A percentile compares a stretch with the other conserved stretches of the same genome.
Conservation (phyloP, 345 rosid genomes). For the rapeseed (Brassica napus) region DNA sequence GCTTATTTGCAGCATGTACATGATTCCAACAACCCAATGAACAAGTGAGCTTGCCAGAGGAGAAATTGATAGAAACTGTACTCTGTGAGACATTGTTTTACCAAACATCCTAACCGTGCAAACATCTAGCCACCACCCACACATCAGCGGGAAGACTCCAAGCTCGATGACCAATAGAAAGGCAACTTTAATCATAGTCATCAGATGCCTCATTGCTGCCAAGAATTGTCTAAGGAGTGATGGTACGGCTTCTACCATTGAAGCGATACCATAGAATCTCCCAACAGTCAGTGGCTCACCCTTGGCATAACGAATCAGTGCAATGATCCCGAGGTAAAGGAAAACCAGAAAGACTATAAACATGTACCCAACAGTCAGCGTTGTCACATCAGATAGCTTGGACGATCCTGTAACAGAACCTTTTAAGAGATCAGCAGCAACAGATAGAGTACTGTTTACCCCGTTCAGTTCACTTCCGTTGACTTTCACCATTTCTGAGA, state of each 20-base stretch:
- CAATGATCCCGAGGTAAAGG: slow-evolving; percentile 78
- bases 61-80: slow-evolving; percentile 79
- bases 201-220: slow-evolving; percentile 97
- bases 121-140: slow-evolving; percentile 99
- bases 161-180: slow-evolving; percentile 97
- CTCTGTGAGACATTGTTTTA: slow-evolving; percentile 88
- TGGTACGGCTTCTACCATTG: slow-evolving; percentile 85
- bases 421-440: slow-evolving; percentile 64
- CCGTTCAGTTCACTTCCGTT: slow-evolving; percentile 63
- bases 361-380: slow-evolving; percentile 90
- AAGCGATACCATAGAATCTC: slow-evolving; percentile 83
- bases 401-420: slow-evolving; percentile 65
- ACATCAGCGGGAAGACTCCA: slow-evolving; percentile 99
- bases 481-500: slow-evolving; percentile 60
- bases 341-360: slow-evolving; percentile 70
- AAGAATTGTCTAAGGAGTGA: slow-evolving; percentile 89
- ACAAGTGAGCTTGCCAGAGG: slow-evolving; percentile 95
- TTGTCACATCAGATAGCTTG: slow-evolving; percentile 90
- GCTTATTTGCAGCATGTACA: slow-evolving; percentile 99
- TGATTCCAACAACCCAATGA: slow-evolving; percentile 98
- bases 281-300: slow-evolving; percentile 91
- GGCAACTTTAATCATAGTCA: slow-evolving; percentile 99
- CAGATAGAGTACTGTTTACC: slow-evolving; percentile 54
- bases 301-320: slow-evolving; percentile 85
- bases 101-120: slow-evolving; percentile 98